phyloP scores from a whole-genome alignment of 129 eudicot genomes.

The Arctium lappa region DNA sequence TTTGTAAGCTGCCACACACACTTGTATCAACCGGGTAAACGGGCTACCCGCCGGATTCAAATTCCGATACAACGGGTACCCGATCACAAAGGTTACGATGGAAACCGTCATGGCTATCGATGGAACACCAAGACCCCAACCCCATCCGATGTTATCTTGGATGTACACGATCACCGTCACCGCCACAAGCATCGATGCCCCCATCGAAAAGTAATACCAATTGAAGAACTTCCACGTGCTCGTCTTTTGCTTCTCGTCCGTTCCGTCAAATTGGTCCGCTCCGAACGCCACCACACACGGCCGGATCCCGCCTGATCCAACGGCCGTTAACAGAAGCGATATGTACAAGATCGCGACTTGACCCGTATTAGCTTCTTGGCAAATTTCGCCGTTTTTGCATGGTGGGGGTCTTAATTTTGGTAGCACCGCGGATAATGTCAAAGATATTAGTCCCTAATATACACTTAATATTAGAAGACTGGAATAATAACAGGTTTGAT shows the following conservation, averaged over 20 bases:
- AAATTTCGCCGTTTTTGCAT: conserved; percentile 29
- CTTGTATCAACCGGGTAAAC: conserved; percentile 84
- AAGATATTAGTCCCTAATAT: conserved; percentile 65
- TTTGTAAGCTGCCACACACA: conserved; percentile 75
- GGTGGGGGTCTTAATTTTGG: conserved; percentile 77
- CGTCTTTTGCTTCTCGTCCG: conserved; percentile 58
- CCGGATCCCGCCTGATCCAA: conserved; percentile 90
- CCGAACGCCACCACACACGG: conserved; percentile 97
- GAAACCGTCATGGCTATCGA: conserved; percentile 67
- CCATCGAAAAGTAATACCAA: conserved; percentile 93
- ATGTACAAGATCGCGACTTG: conserved; percentile 72
- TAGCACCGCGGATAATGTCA: conserved; percentile 66
- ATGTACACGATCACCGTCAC: conserved; percentile 77
- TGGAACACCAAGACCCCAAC: conserved; percentile 92
- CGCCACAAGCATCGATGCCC: conserved; percentile 68
- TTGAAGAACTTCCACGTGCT: conserved; percentile 88
- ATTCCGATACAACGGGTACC: conserved; percentile 72
- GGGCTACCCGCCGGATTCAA: conserved; percentile 92
- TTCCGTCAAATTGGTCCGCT: conserved; percentile 83
- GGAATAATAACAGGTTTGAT: not conserved
- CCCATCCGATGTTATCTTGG: conserved; percentile 90
- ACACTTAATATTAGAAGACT: not conserved
- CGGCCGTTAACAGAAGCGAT: conserved; percentile 62
- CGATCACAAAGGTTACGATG: conserved; percentile 50
- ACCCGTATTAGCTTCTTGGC: conserved; percentile 56